A percentile compares a stretch with the other conserved stretches of the same genome.
Conservation (phyloP, 305 asterid genomes). For the Withania somnifera region DNA sequence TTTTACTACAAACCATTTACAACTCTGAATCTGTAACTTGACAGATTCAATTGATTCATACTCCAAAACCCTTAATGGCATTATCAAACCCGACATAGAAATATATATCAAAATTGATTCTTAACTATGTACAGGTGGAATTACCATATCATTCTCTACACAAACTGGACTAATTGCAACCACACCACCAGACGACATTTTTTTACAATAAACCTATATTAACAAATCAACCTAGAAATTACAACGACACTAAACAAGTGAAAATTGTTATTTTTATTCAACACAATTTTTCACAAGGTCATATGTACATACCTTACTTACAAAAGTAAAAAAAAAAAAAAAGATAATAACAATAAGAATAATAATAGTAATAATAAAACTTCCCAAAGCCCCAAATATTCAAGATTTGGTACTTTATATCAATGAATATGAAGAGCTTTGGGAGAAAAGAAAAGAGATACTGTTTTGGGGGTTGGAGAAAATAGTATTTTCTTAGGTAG, state of each 20-base stretch:
- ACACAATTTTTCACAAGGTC: not conserved
- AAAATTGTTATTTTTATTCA: not conserved
- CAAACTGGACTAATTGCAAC: conserved; percentile 42
- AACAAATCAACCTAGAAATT: not conserved
- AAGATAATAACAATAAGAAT: not conserved
- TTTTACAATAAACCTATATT: conserved; percentile 10
- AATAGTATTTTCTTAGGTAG: not conserved
- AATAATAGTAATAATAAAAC: not conserved
- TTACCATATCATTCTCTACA: conserved; percentile 28
- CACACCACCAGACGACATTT: conserved; percentile 72
- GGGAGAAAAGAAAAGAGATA: not conserved
- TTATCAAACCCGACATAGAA: conserved; percentile 53
- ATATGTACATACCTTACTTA: conserved; percentile 13
- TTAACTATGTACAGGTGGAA: conserved; percentile 32
- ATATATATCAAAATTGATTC: conserved; percentile 49
- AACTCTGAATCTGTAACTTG: conserved; percentile 54
- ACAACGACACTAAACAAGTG: conserved; percentile 4
- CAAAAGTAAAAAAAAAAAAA: not conserved
- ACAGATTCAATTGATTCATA: conserved; percentile 75
- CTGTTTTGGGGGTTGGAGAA: not conserved
- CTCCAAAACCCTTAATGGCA: conserved; percentile 63
- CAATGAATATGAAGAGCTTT: not conserved
- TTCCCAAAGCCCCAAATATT: conserved; percentile 38
- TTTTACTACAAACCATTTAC: conserved; percentile 65
- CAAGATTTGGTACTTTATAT: conserved; percentile 22